phyloP scores from a whole-genome alignment of 2,329 filamentous ascomycete species.

The Penicillium sclerotiorum region DNA sequence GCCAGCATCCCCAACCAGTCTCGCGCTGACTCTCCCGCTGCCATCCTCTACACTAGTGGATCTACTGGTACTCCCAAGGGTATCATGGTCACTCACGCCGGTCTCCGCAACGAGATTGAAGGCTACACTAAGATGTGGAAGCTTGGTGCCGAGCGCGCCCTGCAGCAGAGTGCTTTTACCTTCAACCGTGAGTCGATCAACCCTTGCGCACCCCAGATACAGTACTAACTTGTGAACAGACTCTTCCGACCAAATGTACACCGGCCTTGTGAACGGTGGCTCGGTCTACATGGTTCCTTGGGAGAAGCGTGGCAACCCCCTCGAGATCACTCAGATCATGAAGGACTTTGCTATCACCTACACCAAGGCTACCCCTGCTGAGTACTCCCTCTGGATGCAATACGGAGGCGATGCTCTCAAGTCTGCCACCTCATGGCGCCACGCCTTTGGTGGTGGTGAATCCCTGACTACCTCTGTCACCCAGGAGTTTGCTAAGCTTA shows the following conservation, averaged over 20 bases:
- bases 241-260: constrained; percentile 12
- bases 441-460: constrained; percentile 14
- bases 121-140: neutral
- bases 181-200: constrained; percentile 11
- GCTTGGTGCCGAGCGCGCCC: neutral
- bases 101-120: neutral
- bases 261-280: constrained; percentile 9
- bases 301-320: constrained; percentile 6
- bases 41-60: constrained; percentile 16
- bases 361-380: constrained; percentile 5
- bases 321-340: constrained; percentile 7
- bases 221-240: too few relatives aligned
- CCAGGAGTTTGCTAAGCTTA: constrained; percentile 1
- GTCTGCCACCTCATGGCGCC: constrained; percentile 1
- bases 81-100: constrained; percentile 8
- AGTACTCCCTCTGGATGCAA: constrained; percentile 4
- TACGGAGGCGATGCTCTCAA: constrained; percentile 1
- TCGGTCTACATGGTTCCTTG: constrained; percentile 1
- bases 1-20: neutral
- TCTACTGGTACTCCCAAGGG: constrained; percentile 20
- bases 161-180: constrained; percentile 15
- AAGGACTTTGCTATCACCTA: constrained; percentile 5
- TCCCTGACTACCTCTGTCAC: neutral
- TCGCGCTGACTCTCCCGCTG: neutral
- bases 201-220: too few relatives aligned